These are phyloP conservation scores for Fusarium sublunatum DNA, from an alignment of 2,329 filamentous ascomycete genomes.

Conservation along the genomic window DNA sequence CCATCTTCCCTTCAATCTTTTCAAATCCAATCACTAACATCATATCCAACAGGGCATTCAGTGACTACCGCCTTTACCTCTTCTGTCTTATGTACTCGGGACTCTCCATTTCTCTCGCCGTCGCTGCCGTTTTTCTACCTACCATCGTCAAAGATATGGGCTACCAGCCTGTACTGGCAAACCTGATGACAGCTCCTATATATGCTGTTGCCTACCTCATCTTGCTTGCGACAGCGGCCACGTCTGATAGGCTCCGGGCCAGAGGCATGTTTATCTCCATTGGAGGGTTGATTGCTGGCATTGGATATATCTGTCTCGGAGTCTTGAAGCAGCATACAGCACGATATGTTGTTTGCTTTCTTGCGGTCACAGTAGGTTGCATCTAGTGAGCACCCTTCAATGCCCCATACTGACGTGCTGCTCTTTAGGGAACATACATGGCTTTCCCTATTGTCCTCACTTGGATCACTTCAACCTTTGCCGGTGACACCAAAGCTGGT, in stretches of 20 bases:
- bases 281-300: slow-evolving; percentile 22
- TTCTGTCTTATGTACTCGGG: slow-evolving; percentile 32
- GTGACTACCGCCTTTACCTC: slow-evolving; percentile 25
- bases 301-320: slow-evolving; percentile 26
- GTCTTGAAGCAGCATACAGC: slow-evolving; percentile 13
- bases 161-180: slow-evolving; percentile 30
- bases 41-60: slow-evolving; percentile 5
- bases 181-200: slow-evolving; percentile 30
- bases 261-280: slow-evolving; percentile 19
- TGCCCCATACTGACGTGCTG: too few relatives aligned
- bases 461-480: slow-evolving; percentile 34
- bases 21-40: background rate
- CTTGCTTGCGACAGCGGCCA: slow-evolving; percentile 15
- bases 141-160: slow-evolving; percentile 32
- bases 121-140: slow-evolving; percentile 29
- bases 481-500: slow-evolving; percentile 34
- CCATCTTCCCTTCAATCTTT: background rate
- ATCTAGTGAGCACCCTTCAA: too few relatives aligned
- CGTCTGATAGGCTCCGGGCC: slow-evolving; percentile 20
- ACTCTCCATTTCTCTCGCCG: slow-evolving; percentile 25
- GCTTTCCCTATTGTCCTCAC: slow-evolving; percentile 36
- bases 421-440: slow-evolving; percentile 28
- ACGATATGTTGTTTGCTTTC: slow-evolving; percentile 22
- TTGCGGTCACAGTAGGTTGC: slow-evolving; percentile 22
- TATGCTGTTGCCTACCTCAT: slow-evolving; percentile 20